Evolutionary conservation across 345 rosid genomes (phyloP), one percentile per base, ranked within the genome.

Genomic region (Limnanthes douglasii): DNA sequence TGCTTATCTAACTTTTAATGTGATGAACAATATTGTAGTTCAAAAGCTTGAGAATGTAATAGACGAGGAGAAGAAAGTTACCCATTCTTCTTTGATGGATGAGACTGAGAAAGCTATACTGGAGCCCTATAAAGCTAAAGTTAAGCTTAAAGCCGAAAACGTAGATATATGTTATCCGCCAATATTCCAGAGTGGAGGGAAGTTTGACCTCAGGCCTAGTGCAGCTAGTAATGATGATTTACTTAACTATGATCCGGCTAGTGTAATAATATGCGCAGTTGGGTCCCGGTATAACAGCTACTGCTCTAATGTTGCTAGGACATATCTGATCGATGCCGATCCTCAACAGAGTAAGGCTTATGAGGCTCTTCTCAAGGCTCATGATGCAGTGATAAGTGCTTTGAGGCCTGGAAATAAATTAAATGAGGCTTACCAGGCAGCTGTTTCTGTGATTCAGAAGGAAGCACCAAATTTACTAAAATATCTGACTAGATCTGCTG

Each of bases 141-240:
- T 77, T 49, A 88, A 84, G 73, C 68, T 83, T 53, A 84, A 56
- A 73, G 68, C 90, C 19, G 94, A 74, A 49, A 88, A 84, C 45
- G 86, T 88, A 25, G 98, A 88, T 48, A 84, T 83, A 25, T 88
- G 98, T 51, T 88, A 88, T 45, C 98, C 95, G 37, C 95, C 95
- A 1, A 74, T 88, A 36, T 84, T 88, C 50, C 98, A 84, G 54
- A 88, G 95, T 50, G 98, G 98, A 41, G 95, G 82, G 11, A 50
- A 64, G 31, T 88, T 79, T 65, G 95, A 88, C 68, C 84, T 88
- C 45, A 79, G 64, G 41, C 97, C 97, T 15, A 88, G 92, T 52
- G 98, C 98, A 14, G 68, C 80, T 12, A 83, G 98, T 71, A 80
- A 76, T 22, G 90, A 83, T 26, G 86, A 83, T 16, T 34, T 58